These are phyloP conservation scores for Schwanniomyces occidentalis DNA, from an alignment of 805 yeast genomes.

Conservation along the genomic window DNA sequence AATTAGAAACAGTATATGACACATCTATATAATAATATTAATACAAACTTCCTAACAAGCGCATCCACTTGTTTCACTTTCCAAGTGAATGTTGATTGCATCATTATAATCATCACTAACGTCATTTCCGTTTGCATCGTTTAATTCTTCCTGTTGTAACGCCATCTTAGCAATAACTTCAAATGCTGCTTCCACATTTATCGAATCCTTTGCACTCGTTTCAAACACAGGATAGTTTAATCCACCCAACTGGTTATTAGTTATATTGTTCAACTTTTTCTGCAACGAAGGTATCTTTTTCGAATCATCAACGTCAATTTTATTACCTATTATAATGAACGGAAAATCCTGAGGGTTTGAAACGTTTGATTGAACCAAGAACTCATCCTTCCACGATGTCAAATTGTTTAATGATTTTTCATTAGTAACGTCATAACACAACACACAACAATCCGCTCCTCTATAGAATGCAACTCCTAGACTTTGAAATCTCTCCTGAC, in stretches of 20 bases:
- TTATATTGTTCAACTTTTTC: constrained; percentile 50
- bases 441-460: constrained; percentile 97
- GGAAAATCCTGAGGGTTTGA: constrained; percentile 94
- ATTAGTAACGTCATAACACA: constrained; percentile 94
- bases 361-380: constrained; percentile 89
- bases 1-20: neutral
- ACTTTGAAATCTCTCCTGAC: constrained; percentile 96
- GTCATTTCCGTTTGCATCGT: constrained; percentile 67
- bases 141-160: constrained; percentile 89
- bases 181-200: constrained; percentile 92
- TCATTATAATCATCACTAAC: constrained; percentile 85
- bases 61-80: constrained; percentile 75
- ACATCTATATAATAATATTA: neutral
- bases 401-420: constrained; percentile 88
- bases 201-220: constrained; percentile 96
- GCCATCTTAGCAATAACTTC: constrained; percentile 96
- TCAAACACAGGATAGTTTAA: constrained; percentile 81
- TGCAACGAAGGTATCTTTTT: constrained; percentile 67
- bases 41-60: constrained; percentile 52
- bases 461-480: constrained; percentile 96
- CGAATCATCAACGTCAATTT: constrained; percentile 90
- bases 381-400: constrained; percentile 93
- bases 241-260: constrained; percentile 56
- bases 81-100: constrained; percentile 92
- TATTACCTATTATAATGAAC: constrained; percentile 91